Percentiles rank a stretch among this genome's conserved stretches.
Conservation (phyloP, 306 rosid species). For the Acacia crassicarpa region DNA sequence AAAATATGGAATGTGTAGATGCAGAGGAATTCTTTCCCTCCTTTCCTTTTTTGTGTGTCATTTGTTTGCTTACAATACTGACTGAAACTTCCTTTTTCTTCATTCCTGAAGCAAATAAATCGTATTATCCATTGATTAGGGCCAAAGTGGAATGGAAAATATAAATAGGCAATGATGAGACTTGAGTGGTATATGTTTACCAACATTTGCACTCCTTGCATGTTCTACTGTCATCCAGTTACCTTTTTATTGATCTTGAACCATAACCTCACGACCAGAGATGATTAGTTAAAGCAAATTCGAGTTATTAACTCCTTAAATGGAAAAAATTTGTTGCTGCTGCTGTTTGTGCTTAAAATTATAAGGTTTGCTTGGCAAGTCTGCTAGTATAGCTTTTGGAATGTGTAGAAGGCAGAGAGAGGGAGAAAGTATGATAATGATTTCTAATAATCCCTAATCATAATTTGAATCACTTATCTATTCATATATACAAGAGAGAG, state of each 20-base stretch:
- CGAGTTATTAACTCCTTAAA: background rate
- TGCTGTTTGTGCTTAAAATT: background rate
- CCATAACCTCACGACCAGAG: background rate
- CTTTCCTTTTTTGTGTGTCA: background rate
- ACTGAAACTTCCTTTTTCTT: background rate
- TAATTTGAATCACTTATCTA: too few relatives aligned
- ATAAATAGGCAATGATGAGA: background rate
- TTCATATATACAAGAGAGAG: too few relatives aligned
- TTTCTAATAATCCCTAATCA: too few relatives aligned
- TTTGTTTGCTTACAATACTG: background rate
- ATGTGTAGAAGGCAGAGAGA: too few relatives aligned
- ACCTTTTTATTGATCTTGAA: background rate
- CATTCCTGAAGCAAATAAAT: conserved; percentile 1
- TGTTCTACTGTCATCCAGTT: background rate
- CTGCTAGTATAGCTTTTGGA: background rate
- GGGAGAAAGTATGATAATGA: too few relatives aligned
- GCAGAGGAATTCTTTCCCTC: background rate
- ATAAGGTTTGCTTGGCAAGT: background rate
- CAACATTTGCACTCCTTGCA: background rate
- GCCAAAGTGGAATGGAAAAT: background rate
- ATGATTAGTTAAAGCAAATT: background rate
- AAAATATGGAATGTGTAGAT: background rate
- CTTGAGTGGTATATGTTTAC: background rate
- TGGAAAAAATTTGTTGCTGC: background rate
- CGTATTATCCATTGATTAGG: background rate